Base-by-base conservation (phyloP, 176 grass and related monocot genomes). In the Musa itinerans region DNA sequence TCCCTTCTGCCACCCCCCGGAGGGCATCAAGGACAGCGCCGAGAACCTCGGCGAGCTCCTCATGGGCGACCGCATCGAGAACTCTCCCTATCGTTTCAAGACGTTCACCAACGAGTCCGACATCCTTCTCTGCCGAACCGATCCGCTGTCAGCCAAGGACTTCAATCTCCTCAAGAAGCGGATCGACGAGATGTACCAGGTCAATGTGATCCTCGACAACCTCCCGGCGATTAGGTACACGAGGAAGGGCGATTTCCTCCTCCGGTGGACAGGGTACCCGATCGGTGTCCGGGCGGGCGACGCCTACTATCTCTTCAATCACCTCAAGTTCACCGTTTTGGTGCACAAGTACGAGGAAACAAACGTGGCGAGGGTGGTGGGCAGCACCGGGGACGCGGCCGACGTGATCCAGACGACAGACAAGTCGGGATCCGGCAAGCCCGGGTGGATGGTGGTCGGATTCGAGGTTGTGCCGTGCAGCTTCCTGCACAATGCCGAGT, bases 41-140 rank as follows among this genome's bases (percentile, higher is more conserved):
- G 83, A 92, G 83, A 88, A 77, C 81, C 89, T 84, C 10, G 83
- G 89, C 52, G 89, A 92, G 83, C 86, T 92, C 34, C 89, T 89
- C 79, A 81, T 92, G 68, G 86, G 89, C 16, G 89, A 89, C 69
- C 83, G 83, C 73, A 92, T 92, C 81, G 81, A 89, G 72, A 88
- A 82, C 16, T 92, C 89, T 14, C 86, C 89, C 0, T 92, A 92
- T 68, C 78, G 58, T 56, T 89, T 92, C 69, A 78, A 77, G 62
- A 89, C 89, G 89, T 84, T 86, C 72, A 58, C 52, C 29, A 84
- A 82, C 76, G 75, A 69, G 51, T 23, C 43, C 23, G 49, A 63
- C 69, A 17, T 77, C 72, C 84, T 92, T 76, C 81, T 92, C 51
- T 92, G 86, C 86, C 86, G 68, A 54, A 79, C 76, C 56, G 56